phyloP scores from a whole-genome alignment of 208 protist genomes.

The Leishmania arabica region DNA sequence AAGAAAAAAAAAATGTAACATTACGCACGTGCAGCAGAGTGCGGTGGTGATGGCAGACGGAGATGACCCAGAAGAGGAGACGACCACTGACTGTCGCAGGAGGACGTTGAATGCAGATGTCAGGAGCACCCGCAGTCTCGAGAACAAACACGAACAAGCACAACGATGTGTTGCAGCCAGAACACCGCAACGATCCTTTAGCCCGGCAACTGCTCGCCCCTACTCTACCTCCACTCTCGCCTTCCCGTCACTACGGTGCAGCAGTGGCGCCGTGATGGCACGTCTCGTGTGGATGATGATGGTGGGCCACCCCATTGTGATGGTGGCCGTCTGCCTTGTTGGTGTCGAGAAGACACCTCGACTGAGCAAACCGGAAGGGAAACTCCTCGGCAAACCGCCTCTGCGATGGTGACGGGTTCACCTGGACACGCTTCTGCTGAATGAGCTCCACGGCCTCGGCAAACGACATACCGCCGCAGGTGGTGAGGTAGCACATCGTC shows the following conservation, averaged over 20 bases:
- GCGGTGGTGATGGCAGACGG: neutral
- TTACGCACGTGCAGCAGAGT: neutral
- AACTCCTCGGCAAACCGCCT: constrained; percentile 66
- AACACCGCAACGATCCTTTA: neutral
- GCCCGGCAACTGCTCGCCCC: neutral
- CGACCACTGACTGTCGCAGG: neutral
- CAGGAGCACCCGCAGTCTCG: neutral
- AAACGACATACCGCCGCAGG: constrained; percentile 66
- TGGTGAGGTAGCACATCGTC: constrained; percentile 85
- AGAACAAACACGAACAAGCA: neutral
- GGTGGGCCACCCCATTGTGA: neutral
- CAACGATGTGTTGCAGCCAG: neutral
- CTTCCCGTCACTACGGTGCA: neutral
- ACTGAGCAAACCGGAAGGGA: constrained; percentile 43
- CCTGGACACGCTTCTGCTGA: constrained; percentile 50
- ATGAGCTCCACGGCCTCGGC: constrained; percentile 50
- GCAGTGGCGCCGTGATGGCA: neutral
- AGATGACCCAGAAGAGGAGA: neutral
- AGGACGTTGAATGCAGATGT: neutral
- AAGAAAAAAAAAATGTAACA: neutral
- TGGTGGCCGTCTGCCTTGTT: neutral
- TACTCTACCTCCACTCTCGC: neutral
- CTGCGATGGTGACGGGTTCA: constrained; percentile 72
- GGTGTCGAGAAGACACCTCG: constrained; percentile 29
- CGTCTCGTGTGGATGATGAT: neutral